phyloP scores from a whole-genome alignment of 768 basidiomycete species.

The Mycena floridula region DNA sequence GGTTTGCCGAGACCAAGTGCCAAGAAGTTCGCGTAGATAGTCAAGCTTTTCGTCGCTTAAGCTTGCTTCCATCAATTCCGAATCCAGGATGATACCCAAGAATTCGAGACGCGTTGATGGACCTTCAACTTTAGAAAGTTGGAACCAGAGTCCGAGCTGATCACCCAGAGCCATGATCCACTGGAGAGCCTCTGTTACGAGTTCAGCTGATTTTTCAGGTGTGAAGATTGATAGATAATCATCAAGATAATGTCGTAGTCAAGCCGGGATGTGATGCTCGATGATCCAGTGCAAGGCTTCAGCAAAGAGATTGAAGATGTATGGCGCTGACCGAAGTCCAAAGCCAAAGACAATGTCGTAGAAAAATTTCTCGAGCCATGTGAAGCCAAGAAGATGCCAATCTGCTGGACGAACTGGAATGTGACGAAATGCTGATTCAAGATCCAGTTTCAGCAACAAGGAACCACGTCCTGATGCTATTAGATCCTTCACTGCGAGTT shows the following conservation, averaged over 20 bases:
- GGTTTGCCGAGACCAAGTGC: neutral
- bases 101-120: slow-evolving; percentile 12
- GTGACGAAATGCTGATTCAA: slow-evolving; percentile 2
- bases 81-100: slow-evolving; percentile 5
- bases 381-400: slow-evolving; percentile 15
- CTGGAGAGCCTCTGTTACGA: neutral
- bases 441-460: slow-evolving; percentile 15
- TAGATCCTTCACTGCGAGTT: slow-evolving; percentile 5
- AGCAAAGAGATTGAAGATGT: too few species aligned
- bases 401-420: slow-evolving; percentile 10
- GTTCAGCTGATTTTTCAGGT: neutral
- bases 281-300: slow-evolving; percentile 11
- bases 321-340: slow-evolving; percentile 16
- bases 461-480: slow-evolving; percentile 10
- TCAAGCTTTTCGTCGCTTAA: slow-evolving; percentile 12
- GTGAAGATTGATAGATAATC: slow-evolving; percentile 11
- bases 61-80: neutral
- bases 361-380: too few species aligned
- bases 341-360: slow-evolving; percentile 15
- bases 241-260: slow-evolving; percentile 16
- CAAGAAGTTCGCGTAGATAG: slow-evolving; percentile 7
- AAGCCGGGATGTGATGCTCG: neutral
- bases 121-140: slow-evolving; percentile 8
- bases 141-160: slow-evolving; percentile 12
- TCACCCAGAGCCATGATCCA: slow-evolving; percentile 3